These are phyloP conservation scores for Candida fluviatilis DNA, from an alignment of 805 yeast species.

Conservation along the genomic window DNA sequence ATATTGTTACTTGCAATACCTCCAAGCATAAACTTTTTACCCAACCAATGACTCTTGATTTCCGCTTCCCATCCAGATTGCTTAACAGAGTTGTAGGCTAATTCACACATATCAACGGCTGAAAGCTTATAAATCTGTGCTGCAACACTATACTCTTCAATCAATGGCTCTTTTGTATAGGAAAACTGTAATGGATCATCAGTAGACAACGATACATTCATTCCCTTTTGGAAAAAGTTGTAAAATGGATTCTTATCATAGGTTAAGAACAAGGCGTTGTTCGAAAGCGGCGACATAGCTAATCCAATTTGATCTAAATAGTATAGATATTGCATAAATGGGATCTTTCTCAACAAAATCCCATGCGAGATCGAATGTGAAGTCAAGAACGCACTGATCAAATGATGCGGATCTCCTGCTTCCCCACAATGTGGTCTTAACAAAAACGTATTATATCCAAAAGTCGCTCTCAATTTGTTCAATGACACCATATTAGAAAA, in stretches of 20 bases:
- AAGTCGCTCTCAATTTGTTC: conserved; percentile 73
- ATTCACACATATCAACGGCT: conserved; percentile 94
- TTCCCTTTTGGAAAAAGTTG: conserved; percentile 84
- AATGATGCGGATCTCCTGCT: conserved; percentile 99
- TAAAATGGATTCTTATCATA: conserved; percentile 97
- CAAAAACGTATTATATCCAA: conserved; percentile 86
- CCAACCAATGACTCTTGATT: conserved; percentile 91
- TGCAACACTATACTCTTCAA: conserved; percentile 97
- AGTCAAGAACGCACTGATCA: conserved; percentile 82
- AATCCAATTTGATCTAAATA: conserved; percentile 93
- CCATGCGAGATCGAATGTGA: conserved; percentile 96
- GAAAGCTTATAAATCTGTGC: conserved; percentile 95
- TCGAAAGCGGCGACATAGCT: conserved; percentile 97
- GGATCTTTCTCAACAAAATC: conserved; percentile 85
- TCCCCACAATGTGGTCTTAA: conserved; percentile 98
- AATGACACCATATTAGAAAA: conserved; percentile 83
- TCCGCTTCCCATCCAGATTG: conserved; percentile 93
- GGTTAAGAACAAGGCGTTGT: conserved; percentile 91
- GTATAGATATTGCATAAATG: conserved; percentile 89
- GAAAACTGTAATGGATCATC: conserved; percentile 98
- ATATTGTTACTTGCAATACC: conserved; percentile 85
- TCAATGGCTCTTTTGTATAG: conserved; percentile 93
- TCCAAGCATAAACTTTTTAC: conserved; percentile 50
- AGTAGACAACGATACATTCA: conserved; percentile 90
- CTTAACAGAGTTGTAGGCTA: conserved; percentile 86